Evolutionary conservation across 176 grass and related monocot species (phyloP).

Genomic region (Zoysia pacifica): DNA sequence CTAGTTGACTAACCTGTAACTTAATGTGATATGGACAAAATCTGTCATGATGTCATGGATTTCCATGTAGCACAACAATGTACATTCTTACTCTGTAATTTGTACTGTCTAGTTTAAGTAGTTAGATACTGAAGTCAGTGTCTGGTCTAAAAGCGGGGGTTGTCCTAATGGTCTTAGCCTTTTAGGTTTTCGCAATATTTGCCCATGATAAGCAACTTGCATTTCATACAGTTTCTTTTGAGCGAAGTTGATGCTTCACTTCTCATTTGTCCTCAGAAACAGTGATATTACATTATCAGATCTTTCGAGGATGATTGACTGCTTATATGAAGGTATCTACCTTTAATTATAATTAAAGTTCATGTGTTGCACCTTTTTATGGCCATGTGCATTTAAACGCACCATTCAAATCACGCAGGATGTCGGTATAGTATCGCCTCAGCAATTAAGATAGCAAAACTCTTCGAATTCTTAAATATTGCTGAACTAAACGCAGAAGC

Average conservation of each 20-base stretch:
- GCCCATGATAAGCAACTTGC: neutral
- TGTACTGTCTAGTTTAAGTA: neutral
- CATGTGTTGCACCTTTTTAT: neutral
- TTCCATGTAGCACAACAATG: neutral
- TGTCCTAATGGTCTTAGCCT: slow-evolving; percentile 10
- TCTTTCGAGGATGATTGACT: neutral
- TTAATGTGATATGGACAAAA: slow-evolving; percentile 3
- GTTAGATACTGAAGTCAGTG: neutral
- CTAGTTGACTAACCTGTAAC: slow-evolving; percentile 35
- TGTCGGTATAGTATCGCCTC: neutral
- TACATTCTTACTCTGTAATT: slow-evolving; percentile 5
- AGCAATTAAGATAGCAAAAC: neutral
- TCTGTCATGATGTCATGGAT: neutral
- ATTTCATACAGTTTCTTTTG: neutral
- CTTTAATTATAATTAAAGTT: neutral
- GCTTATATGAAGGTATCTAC: neutral
- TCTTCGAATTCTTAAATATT: neutral
- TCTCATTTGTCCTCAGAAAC: neutral
- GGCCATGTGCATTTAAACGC: neutral
- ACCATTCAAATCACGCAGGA: neutral
- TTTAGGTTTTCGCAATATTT: slow-evolving; percentile 7
- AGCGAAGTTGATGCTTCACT: neutral
- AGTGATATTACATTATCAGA: neutral
- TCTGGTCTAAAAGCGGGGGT: neutral
- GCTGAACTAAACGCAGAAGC: neutral